A percentile compares a stretch with the other conserved stretches of the same genome.
Evolutionary conservation across 345 rosid species (phyloP).

Genomic region (Dipteronia sinensis): DNA sequence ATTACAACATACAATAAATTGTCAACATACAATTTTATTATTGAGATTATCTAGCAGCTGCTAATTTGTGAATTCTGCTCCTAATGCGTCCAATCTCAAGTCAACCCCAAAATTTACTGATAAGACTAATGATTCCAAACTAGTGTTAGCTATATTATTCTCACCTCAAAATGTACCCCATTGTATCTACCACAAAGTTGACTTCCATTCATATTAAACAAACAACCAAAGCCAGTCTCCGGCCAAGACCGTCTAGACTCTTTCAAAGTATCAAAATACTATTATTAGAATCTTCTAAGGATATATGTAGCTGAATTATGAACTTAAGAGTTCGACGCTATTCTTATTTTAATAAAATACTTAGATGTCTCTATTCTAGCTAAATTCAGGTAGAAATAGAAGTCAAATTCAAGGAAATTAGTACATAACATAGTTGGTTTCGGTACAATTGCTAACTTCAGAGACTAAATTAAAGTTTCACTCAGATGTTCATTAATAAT

Average conservation of each 20-base stretch:
- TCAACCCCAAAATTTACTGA: conserved; percentile 2
- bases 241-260: conserved; percentile 4
- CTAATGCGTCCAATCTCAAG: background rate
- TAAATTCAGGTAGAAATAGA: background rate
- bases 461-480: too few species aligned
- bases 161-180: background rate
- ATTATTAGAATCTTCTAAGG: background rate
- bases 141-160: conserved; percentile 4
- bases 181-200: background rate
- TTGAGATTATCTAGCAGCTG: background rate
- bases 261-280: background rate
- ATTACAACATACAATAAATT: background rate
- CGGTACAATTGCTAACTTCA: background rate
- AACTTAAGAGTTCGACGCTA: background rate
- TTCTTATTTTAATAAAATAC: background rate
- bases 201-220: conserved; percentile 5
- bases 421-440: background rate
- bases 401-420: background rate
- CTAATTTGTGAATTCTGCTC: background rate
- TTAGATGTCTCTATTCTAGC: background rate
- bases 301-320: background rate
- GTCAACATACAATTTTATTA: background rate
- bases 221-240: background rate
- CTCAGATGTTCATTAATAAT: background rate
- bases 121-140: background rate